These are phyloP conservation scores for Lactarius trivialis DNA, from an alignment of 768 basidiomycete genomes.

Conservation along the genomic window DNA sequence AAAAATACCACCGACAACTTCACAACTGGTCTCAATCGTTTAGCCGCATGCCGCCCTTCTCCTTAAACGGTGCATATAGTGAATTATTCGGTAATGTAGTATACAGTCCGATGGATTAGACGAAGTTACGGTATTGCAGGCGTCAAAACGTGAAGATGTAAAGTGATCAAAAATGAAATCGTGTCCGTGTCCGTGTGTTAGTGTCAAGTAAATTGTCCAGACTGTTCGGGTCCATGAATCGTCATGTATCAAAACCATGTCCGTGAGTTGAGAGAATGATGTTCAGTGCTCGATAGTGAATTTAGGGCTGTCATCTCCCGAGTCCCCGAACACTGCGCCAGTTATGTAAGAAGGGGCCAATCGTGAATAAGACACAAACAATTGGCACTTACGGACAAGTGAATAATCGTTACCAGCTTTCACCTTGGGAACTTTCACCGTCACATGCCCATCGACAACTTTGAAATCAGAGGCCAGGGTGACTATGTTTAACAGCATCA, in stretches of 20 bases:
- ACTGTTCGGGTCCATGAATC: background rate
- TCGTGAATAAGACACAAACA: background rate
- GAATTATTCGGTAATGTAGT: background rate
- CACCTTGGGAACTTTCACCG: constrained; percentile 12
- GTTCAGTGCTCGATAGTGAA: constrained; percentile 27
- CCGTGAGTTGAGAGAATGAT: background rate
- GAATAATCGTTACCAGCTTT: background rate
- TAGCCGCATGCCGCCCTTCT: background rate
- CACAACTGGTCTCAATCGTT: no score
- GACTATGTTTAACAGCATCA: background rate
- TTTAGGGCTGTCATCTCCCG: constrained; percentile 27
- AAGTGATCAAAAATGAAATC: background rate
- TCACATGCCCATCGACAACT: constrained; percentile 1
- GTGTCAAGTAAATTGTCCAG: background rate
- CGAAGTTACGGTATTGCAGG: background rate
- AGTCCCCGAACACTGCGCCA: constrained; percentile 31
- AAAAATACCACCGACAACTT: no score
- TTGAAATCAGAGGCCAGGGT: constrained; percentile 2
- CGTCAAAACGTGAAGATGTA: background rate
- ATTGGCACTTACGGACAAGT: constrained; percentile 8
- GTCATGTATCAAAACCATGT: background rate
- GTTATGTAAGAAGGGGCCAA: background rate
- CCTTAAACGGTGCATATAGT: background rate
- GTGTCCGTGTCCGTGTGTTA: background rate
- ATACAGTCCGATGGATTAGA: background rate